phyloP scores from a whole-genome alignment of 345 rosid genomes.

The Nephelium lappaceum region DNA sequence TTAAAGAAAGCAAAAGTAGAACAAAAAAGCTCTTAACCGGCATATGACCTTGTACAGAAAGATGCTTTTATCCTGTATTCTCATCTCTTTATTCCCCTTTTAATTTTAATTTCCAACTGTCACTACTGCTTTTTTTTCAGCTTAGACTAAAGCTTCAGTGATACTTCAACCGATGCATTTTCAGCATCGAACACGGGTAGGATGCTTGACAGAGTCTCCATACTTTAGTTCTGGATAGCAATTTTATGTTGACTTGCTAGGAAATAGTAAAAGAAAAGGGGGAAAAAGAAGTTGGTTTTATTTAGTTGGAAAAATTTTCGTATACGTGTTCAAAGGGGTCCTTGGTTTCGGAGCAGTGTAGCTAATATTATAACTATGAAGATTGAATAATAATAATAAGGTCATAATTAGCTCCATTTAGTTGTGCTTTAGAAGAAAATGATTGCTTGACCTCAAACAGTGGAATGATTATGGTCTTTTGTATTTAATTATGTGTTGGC shows the following conservation, averaged over 20 bases:
- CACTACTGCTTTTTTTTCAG: background rate
- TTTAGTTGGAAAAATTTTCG: background rate
- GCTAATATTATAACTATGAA: background rate
- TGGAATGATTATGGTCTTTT: background rate
- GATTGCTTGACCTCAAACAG: background rate
- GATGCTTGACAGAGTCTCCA: background rate
- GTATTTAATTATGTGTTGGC: background rate
- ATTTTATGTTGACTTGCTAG: constrained; percentile 9
- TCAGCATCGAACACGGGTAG: background rate
- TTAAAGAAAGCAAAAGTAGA: constrained; percentile 30
- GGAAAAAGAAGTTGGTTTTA: background rate
- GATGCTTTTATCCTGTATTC: constrained; percentile 42
- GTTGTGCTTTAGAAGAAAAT: background rate
- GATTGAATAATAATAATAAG: background rate
- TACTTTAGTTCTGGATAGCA: background rate
- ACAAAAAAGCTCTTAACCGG: constrained; percentile 20
- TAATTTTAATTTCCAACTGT: constrained; percentile 17
- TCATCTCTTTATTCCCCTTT: constrained; percentile 40
- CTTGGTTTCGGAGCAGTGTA: background rate
- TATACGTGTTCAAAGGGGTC: background rate
- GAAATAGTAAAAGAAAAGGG: background rate
- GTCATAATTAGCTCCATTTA: background rate
- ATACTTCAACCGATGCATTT: constrained; percentile 4
- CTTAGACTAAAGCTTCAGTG: background rate
- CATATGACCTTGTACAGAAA: constrained; percentile 38